Conservation (phyloP, 352 stramenopile genomes). For the Pythium monospermum region DNA sequence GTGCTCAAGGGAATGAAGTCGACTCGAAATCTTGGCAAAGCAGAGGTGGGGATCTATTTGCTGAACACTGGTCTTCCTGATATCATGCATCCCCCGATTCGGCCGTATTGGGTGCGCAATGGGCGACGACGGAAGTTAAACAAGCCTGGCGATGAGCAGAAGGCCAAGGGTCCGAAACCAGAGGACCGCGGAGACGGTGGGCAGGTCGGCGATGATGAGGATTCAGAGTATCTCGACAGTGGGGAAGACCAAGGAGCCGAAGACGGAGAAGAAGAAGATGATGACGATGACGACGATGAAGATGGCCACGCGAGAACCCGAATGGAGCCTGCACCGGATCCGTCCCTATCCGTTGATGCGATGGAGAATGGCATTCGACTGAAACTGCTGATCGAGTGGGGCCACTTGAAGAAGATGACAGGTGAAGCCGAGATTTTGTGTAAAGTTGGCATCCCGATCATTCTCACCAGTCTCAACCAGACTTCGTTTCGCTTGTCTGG, state of each 20-base stretch:
- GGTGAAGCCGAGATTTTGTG: constrained; percentile 72
- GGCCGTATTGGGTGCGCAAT: constrained; percentile 76
- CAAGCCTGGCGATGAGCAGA: constrained; percentile 12
- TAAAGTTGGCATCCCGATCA: constrained; percentile 79
- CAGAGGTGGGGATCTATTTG: constrained; percentile 50
- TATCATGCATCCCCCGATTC: constrained; percentile 66
- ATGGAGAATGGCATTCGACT: constrained; percentile 84
- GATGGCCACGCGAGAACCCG: constrained; percentile 39
- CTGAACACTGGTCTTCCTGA: constrained; percentile 55
- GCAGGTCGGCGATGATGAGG: constrained; percentile 18
- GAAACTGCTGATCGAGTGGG: constrained; percentile 76
- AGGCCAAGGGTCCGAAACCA: constrained; percentile 15
- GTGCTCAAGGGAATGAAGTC: constrained; percentile 67
- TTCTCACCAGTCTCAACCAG: constrained; percentile 77
- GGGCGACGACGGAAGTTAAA: constrained; percentile 20
- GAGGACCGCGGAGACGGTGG: constrained; percentile 8
- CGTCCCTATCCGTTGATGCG: constrained; percentile 70
- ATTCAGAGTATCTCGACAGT: constrained; percentile 31
- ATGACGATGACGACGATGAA: constrained; percentile 56
- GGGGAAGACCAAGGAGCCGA: constrained; percentile 21
- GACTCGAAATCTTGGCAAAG: constrained; percentile 43
- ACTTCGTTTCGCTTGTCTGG: constrained; percentile 68
- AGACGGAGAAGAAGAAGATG: constrained; percentile 30
- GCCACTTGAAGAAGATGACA: constrained; percentile 62
- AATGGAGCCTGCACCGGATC: constrained; percentile 64